Conservation (phyloP, 345 rosid genomes). For the Odontarrhena argentea region DNA sequence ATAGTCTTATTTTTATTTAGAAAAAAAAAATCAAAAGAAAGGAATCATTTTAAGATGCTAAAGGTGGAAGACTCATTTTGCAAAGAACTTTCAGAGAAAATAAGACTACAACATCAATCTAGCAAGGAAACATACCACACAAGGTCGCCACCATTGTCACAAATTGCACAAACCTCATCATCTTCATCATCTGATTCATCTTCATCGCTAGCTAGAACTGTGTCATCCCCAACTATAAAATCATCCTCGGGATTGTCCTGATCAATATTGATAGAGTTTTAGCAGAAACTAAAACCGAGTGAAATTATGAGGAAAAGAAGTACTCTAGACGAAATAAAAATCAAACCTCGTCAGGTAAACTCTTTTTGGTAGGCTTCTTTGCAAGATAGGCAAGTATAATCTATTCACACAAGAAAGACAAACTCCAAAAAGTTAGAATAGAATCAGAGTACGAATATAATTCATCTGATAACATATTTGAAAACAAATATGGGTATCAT, state of each 20-base stretch:
- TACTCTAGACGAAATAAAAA: constrained; percentile 20
- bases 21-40: background rate
- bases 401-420: constrained; percentile 49
- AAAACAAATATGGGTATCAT: constrained; percentile 21
- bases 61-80: constrained; percentile 21
- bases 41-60: background rate
- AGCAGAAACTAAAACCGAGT: constrained; percentile 26
- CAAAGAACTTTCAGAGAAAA: constrained; percentile 20
- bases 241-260: constrained; percentile 49
- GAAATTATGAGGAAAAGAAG: constrained; percentile 22
- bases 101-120: constrained; percentile 24
- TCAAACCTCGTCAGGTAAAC: constrained; percentile 60
- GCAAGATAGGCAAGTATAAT: constrained; percentile 59
- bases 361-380: constrained; percentile 63
- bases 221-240: constrained; percentile 70
- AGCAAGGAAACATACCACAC: constrained; percentile 59
- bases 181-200: constrained; percentile 50
- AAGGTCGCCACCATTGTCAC: constrained; percentile 84
- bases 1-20: background rate
- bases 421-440: constrained; percentile 18
- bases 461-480: constrained; percentile 8
- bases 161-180: constrained; percentile 75
- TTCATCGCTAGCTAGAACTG: constrained; percentile 43
- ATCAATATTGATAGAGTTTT: constrained; percentile 17
- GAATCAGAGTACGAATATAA: constrained; percentile 19